Evolutionary conservation across 1,139 yeast genomes (phyloP).

Genomic region (Taphrina flavorubra): DNA sequence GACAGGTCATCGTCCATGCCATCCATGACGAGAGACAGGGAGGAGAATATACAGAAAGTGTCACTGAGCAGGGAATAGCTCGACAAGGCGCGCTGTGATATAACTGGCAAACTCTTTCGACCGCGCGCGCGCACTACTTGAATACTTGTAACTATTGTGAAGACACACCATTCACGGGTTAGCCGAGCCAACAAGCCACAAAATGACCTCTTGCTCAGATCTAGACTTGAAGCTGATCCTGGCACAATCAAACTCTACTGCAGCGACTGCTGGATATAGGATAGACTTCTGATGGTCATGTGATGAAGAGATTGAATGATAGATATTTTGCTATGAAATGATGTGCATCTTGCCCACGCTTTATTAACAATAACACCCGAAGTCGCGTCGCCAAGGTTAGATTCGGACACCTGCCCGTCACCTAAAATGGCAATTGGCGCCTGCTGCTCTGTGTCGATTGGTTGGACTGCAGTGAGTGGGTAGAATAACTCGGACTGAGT

Average conservation of each 20-base stretch:
- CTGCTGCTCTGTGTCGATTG: constrained; percentile 10
- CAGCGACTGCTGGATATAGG: no score
- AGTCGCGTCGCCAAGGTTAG: background rate
- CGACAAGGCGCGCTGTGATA: background rate
- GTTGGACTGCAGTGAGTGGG: constrained; percentile 3
- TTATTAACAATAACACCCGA: background rate
- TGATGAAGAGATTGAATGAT: background rate
- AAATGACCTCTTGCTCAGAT: background rate
- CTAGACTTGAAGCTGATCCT: no score
- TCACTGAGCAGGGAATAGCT: no score
- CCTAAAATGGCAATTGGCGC: constrained; percentile 11
- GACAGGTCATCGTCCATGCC: constrained; percentile 52
- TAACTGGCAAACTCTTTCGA: no score
- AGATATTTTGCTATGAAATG: constrained; percentile 1
- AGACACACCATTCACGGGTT: background rate
- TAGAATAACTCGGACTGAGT: constrained; percentile 11
- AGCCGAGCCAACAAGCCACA: constrained; percentile 8
- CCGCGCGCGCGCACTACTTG: no score
- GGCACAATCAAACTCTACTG: no score
- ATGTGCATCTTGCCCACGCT: constrained; percentile 2
- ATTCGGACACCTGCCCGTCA: background rate
- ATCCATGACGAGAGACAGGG: constrained; percentile 10
- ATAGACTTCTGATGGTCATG: no score
- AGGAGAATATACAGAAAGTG: no score
- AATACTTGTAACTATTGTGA: background rate